Conservation (phyloP, 2,329 filamentous ascomycete species). For the Pseudocercospora vitis region DNA sequence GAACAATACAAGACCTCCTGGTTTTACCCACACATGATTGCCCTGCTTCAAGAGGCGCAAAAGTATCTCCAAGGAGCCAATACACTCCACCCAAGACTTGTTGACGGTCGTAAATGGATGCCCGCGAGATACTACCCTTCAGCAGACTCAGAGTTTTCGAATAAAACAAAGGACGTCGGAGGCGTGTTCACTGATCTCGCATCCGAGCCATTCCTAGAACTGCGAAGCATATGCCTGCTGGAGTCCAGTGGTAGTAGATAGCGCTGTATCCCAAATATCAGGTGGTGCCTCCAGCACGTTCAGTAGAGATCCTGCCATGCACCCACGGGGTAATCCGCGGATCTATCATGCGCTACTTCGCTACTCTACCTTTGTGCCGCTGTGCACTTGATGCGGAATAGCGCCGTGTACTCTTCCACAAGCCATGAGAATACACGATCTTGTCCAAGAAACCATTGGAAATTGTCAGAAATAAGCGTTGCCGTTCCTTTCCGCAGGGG, state of each 20-base stretch:
- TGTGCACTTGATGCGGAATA: too few relatives aligned
- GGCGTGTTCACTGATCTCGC: background rate
- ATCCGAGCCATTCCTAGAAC: background rate
- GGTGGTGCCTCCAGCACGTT: too few relatives aligned
- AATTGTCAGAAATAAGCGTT: background rate
- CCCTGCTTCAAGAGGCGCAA: background rate
- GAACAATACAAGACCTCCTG: background rate
- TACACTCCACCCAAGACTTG: background rate
- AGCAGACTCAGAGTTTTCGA: too few relatives aligned
- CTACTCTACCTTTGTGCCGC: too few relatives aligned
- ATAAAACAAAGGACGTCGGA: background rate
- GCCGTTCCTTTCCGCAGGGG: background rate
- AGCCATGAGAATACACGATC: too few relatives aligned
- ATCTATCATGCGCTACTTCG: too few relatives aligned
- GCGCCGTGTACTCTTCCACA: too few relatives aligned
- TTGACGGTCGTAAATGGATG: background rate
- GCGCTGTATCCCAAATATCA: too few relatives aligned
- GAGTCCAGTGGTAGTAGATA: too few relatives aligned
- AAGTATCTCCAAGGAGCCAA: background rate
- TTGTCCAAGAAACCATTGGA: too few relatives aligned
- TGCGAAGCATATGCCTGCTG: background rate
- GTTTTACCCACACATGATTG: background rate
- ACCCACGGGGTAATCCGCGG: too few relatives aligned
- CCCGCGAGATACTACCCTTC: background rate
- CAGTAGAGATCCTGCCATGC: too few relatives aligned